Base-by-base conservation (phyloP, 2,329 filamentous ascomycete species). In the Elsinoe australis region DNA sequence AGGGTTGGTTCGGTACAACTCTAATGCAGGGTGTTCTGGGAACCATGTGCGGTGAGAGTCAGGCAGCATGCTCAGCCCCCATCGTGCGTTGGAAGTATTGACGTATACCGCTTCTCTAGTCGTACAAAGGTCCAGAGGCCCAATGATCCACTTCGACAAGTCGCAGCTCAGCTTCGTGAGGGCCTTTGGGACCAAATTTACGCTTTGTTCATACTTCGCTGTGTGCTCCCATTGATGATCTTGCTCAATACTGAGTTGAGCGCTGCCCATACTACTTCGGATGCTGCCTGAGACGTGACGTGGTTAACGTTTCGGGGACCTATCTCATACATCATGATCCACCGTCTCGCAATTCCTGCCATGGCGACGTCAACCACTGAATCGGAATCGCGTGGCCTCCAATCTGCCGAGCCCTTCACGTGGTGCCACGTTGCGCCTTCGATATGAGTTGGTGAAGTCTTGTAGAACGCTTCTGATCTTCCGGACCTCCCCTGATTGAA, bases 391-490 rank as follows among this genome's bases (percentile, higher is more conserved):
- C 17, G 83, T 80, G 18, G 88, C 87, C 68, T 95, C 88, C 50
- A 96, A 71, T 61, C 87, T 78, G 3, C 90, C 90, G 33, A 96
- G 71, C 1, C 90, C 90, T 62, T 96, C 90, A 52, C 90, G 74
- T 5, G 92, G 92, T n/a, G 92, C 90, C 38, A 98, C 86, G 61
- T 98, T 95, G 53, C 94, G 78, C 61, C 94, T 77, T 44, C 94
- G 80, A 66, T 98, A 98, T 22, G 82, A 86, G 63, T 90, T 94
- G 18, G 92, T 96, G 63, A 98, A 98, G 67, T 98, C 94, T 68
- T 96, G 92, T 50, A 98, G 74, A 26, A 95, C 73, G 19, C 79
- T 82, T 29, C 90, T 78, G 47, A 95, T 87, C 68, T 88, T 88
- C 51, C 87, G 76, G 33, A 87, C 79, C 52, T 84, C 79, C 21